Conservation (phyloP, 164 flowering plant species). For the Hamamelis virginiana region DNA sequence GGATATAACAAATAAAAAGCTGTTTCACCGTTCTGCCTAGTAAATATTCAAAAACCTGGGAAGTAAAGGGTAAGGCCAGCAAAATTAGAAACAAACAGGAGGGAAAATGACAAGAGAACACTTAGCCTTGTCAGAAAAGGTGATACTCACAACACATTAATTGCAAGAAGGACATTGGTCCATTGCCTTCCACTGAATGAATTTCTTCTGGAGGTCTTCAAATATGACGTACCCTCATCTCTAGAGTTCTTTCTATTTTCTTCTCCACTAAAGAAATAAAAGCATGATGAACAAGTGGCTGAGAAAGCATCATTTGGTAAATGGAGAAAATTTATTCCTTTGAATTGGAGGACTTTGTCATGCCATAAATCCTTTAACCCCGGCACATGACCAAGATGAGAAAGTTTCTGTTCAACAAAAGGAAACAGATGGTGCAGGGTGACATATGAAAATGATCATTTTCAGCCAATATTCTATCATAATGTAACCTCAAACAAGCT, state of each 20-base stretch:
- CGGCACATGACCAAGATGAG: conserved; percentile 28
- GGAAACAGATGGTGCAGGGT: conserved; percentile 2
- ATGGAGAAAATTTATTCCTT: conserved; percentile 29
- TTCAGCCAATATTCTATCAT: neutral
- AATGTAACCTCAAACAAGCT: neutral
- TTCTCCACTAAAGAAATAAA: conserved; percentile 50
- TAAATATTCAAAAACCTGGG: neutral
- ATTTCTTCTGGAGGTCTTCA: conserved; percentile 33
- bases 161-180: conserved; percentile 65
- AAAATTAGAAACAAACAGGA: neutral
- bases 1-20: conserved; percentile 12
- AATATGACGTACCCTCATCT: conserved; percentile 25
- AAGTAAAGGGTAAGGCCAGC: neutral
- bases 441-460: neutral
- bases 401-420: conserved; percentile 37
- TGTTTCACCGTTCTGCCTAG: conserved; percentile 1
- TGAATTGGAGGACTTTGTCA: conserved; percentile 25
- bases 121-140: neutral
- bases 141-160: conserved; percentile 68
- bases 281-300: conserved; percentile 31
- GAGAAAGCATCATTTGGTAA: conserved; percentile 31
- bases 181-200: conserved; percentile 42
- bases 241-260: conserved; percentile 20
- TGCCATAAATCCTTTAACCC: conserved; percentile 33
- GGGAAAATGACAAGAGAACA: neutral